phyloP scores from a whole-genome alignment of 257 asterid species.

The Paulownia fortunei region DNA sequence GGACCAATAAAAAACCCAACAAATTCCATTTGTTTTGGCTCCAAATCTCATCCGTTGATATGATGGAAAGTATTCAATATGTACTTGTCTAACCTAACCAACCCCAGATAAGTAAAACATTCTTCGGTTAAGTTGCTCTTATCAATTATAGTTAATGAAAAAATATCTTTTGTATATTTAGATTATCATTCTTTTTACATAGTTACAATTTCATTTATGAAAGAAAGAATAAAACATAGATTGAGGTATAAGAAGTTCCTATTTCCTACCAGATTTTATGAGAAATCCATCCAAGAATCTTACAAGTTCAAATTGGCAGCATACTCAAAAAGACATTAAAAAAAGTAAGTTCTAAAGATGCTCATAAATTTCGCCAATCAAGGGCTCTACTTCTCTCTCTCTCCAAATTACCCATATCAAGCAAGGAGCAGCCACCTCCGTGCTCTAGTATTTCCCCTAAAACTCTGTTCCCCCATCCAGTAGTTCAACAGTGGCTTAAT shows the following conservation, averaged over 20 bases:
- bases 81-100: not conserved
- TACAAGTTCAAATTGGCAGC: not conserved
- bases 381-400: too few species aligned
- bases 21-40: slow-evolving; percentile 7
- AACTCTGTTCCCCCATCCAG: too few species aligned
- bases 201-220: not conserved
- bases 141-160: not conserved
- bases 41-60: not conserved
- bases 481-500: too few species aligned
- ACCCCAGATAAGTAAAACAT: not conserved
- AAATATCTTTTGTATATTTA: not conserved
- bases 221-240: not conserved
- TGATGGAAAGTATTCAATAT: not conserved
- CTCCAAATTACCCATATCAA: too few species aligned
- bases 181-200: not conserved
- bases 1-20: not conserved
- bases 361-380: too few species aligned
- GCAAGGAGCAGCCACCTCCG: too few species aligned
- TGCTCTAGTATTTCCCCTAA: too few species aligned
- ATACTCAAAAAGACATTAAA: too few species aligned
- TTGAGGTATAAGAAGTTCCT: not conserved
- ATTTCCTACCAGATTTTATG: not conserved
- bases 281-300: not conserved
- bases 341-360: too few species aligned
- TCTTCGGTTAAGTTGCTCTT: not conserved